phyloP scores from a whole-genome alignment of 208 protist species.

The Leishmania guyanensis region DNA sequence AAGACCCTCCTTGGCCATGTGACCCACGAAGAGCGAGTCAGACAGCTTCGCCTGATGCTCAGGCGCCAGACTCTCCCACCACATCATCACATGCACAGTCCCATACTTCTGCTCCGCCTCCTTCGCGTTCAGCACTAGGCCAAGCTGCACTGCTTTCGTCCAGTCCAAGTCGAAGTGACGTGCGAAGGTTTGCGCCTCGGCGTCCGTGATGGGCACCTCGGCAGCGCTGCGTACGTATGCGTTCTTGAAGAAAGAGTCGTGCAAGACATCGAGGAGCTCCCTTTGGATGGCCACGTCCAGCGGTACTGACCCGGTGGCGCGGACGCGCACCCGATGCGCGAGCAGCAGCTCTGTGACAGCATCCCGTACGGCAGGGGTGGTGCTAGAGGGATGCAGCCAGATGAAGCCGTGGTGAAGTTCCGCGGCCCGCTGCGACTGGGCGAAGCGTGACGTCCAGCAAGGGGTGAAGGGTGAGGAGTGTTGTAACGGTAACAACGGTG shows the following conservation, averaged over 20 bases:
- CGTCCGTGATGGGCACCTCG: slow-evolving; percentile 56
- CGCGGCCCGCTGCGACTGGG: slow-evolving; percentile 26
- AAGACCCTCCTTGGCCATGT: slow-evolving; percentile 62
- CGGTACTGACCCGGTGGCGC: slow-evolving; percentile 45
- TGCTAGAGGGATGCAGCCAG: slow-evolving; percentile 78
- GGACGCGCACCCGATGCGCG: slow-evolving; percentile 49
- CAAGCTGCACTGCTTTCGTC: slow-evolving; percentile 63
- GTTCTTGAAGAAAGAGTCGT: slow-evolving; percentile 69
- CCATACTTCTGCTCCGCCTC: slow-evolving; percentile 57
- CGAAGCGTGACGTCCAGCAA: slow-evolving; percentile 18
- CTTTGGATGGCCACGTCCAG: slow-evolving; percentile 47
- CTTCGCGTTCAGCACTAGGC: slow-evolving; percentile 70
- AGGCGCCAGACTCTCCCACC: slow-evolving; percentile 43
- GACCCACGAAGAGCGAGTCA: slow-evolving; percentile 64
- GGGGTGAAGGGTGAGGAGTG: background rate
- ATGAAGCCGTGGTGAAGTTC: slow-evolving; percentile 76
- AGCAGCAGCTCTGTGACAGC: slow-evolving; percentile 48
- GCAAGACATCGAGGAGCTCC: slow-evolving; percentile 61
- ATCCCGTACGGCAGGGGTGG: slow-evolving; percentile 40
- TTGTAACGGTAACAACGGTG: background rate
- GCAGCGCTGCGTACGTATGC: slow-evolving; percentile 47
- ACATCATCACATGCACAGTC: slow-evolving; percentile 36
- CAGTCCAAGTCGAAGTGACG: slow-evolving; percentile 63
- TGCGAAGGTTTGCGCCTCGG: slow-evolving; percentile 54
- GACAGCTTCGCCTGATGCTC: slow-evolving; percentile 65